phyloP scores from a whole-genome alignment of 495 filamentous ascomycete genomes.

The Tuber melanosporum region DNA sequence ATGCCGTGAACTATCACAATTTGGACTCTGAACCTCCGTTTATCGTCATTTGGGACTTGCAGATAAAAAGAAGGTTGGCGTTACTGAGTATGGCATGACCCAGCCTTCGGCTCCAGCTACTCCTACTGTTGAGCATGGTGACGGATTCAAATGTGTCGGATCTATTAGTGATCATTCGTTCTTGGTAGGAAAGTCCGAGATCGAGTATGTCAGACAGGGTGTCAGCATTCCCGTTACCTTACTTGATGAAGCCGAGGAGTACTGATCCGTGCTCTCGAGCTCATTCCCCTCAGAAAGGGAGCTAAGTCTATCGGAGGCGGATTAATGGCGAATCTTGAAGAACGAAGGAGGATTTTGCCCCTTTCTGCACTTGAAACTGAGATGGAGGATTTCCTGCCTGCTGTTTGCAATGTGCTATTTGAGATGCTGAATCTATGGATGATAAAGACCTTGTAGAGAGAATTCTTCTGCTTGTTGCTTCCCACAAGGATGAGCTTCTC shows the following conservation, averaged over 20 bases:
- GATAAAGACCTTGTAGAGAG: conserved; percentile 83
- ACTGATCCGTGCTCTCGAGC: conserved; percentile 73
- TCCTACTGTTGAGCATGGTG: conserved; percentile 54
- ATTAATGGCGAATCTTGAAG: conserved; percentile 64
- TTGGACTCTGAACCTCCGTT: conserved; percentile 68
- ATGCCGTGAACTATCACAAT: conserved; percentile 78
- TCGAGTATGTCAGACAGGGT: conserved; percentile 81
- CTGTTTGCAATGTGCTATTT: conserved; percentile 81
- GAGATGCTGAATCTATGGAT: conserved; percentile 78
- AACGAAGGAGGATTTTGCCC: conserved; percentile 58
- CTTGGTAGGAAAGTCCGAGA: conserved; percentile 57
- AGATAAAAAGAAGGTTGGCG: conserved; percentile 82
- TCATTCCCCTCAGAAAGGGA: conserved; percentile 54
- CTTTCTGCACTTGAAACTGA: conserved; percentile 47
- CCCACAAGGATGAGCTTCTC: too few species aligned
- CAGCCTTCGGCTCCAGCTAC: conserved; percentile 82
- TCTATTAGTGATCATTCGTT: conserved; percentile 97
- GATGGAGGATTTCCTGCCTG: conserved; percentile 67
- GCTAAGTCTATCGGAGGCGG: conserved; percentile 42
- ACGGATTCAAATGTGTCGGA: conserved; percentile 69
- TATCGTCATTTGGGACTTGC: conserved; percentile 89
- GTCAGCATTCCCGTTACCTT: conserved; percentile 89
- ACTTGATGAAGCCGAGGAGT: conserved; percentile 89
- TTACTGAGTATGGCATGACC: conserved; percentile 77
- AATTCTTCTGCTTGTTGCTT: too few species aligned